Evolutionary conservation across 169 alveolate species (phyloP), one percentile per base, ranked within the genome.

Genomic region (Cryptosporidium sp.): DNA sequence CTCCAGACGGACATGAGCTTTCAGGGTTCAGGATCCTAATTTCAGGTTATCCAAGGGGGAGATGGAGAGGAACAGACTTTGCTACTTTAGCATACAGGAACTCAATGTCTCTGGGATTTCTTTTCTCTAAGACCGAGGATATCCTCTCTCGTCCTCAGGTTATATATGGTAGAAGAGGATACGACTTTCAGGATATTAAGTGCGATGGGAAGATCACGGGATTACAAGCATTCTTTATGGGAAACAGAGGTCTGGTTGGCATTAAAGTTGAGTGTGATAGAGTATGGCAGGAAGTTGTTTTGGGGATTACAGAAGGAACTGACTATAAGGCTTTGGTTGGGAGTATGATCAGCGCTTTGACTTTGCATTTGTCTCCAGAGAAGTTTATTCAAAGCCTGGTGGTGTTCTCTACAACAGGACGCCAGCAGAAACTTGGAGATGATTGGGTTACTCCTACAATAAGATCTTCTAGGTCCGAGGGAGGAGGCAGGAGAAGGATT

Each of bases 201-300:
- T 80, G 89, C 33, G 89, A 80, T 43, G 89, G 89, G 7, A 80
- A 62, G 65, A 43, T 80, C 55, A 80, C 89, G 5, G 89, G 89
- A 18, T 41, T 80, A 12, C 75, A 65, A 12, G 89, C 67, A 23
- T 80, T 59, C 50, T 80, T 80, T 39, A 80, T 80, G 89, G 89
- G 89, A 12, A 80, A 80, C 12, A 80, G 89, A 59, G 89, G 89
- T 0, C 18, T 80, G 50, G 89, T 80, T 21, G 89, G 89, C 9
- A 33, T 80, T 21, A 80, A 80, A 33, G 75, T 80, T 35, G 89
- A 80, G 21, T 80, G 89, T 80, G 89, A 80, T 31, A 59, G 67
- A 50, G 89, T 80, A 6, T 80, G 89, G 89, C 80, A 65, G 43
- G 74, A 80, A 8, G 89, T 80, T 4, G 37, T 80, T 21, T 26